Percentiles rank a stretch among this genome's conserved stretches.
Conservation (phyloP, 768 basidiomycete genomes). For the Cubamyces sp. region DNA sequence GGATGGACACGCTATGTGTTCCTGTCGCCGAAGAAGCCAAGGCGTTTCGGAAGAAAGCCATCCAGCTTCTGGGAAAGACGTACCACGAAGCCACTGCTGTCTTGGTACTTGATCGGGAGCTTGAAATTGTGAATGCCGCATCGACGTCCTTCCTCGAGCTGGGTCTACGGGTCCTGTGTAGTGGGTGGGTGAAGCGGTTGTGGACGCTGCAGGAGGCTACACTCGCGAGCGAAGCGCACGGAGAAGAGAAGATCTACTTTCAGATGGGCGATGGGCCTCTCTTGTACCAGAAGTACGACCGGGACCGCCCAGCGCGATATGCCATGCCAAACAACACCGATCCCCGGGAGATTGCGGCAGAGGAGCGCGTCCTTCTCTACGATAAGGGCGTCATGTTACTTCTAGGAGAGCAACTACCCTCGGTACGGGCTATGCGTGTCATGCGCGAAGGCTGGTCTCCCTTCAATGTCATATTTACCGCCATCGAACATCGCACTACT, state of each 20-base stretch:
- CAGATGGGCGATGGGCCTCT: constrained; percentile 13
- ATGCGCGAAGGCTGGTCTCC: not conserved
- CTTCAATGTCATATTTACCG: not conserved
- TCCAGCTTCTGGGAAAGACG: constrained; percentile 4
- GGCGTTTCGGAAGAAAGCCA: constrained; percentile 10
- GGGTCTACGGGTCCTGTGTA: constrained; percentile 7
- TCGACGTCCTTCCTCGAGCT: constrained; percentile 4
- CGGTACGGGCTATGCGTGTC: constrained; percentile 3
- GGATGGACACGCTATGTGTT: constrained; percentile 17
- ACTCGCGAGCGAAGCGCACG: constrained; percentile 3
- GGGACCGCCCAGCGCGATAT: not conserved
- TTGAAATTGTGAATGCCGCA: not conserved
- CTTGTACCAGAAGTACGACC: constrained; percentile 2
- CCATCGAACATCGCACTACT: constrained; percentile 10
- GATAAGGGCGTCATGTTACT: not conserved
- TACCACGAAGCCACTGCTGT: constrained; percentile 5
- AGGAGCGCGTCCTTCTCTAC: not conserved
- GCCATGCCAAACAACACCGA: too few relatives aligned
- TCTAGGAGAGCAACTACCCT: constrained; percentile 7
- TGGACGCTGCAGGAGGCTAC: constrained; percentile 15
- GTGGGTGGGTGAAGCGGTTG: constrained; percentile 16
- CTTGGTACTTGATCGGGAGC: constrained; percentile 8
- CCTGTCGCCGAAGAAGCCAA: not conserved
- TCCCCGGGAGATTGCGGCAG: not conserved
- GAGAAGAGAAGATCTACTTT: constrained; percentile 7